A percentile compares a stretch with the other conserved stretches of the same genome.
These are phyloP conservation scores for Amorphotheca resinae DNA, from an alignment of 495 filamentous ascomycete species.

Conservation along the genomic window DNA sequence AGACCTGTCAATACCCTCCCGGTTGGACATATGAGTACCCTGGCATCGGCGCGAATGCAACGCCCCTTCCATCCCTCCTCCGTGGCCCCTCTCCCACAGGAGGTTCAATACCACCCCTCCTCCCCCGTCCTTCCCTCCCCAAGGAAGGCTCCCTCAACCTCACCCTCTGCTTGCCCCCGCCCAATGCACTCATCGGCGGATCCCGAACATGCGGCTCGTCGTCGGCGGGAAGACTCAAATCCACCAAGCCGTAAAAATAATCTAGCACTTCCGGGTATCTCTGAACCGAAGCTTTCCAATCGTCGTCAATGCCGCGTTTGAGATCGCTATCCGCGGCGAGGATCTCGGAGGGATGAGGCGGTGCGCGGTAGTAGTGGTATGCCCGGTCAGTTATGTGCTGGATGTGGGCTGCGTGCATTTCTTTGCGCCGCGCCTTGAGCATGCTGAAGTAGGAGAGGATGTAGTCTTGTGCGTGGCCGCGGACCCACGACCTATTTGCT, in stretches of 20 bases:
- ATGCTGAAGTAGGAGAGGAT: slow-evolving; percentile 56
- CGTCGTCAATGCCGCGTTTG: slow-evolving; percentile 58
- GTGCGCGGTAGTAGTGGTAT: slow-evolving; percentile 41
- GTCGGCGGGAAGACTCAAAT: slow-evolving; percentile 43
- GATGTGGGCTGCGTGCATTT: slow-evolving; percentile 40
- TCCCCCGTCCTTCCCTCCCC: slow-evolving; percentile 7
- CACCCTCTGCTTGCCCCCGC: slow-evolving; percentile 17
- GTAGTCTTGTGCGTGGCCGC: slow-evolving; percentile 53
- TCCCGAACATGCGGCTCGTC: slow-evolving; percentile 41
- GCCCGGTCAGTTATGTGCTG: slow-evolving; percentile 43
- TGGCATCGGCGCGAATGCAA: slow-evolving; percentile 1
- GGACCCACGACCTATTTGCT: slow-evolving; percentile 40
- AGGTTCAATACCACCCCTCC: slow-evolving; percentile 8
- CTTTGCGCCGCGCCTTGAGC: slow-evolving; percentile 47
- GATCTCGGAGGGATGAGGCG: slow-evolving; percentile 45
- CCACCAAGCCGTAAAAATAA: slow-evolving; percentile 54
- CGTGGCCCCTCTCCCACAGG: slow-evolving; percentile 1
- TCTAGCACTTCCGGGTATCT: slow-evolving; percentile 63
- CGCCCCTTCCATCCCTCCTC: slow-evolving; percentile 1
- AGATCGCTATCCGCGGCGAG: slow-evolving; percentile 44
- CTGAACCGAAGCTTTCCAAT: slow-evolving; percentile 57
- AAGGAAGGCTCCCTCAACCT: slow-evolving; percentile 10
- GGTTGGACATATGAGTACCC: slow-evolving; percentile 5
- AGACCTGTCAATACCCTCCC: neutral
- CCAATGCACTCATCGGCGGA: slow-evolving; percentile 41